Evolutionary conservation across 2,329 filamentous ascomycete species (phyloP).

Genomic region (Dryadomyces quercivorus): DNA sequence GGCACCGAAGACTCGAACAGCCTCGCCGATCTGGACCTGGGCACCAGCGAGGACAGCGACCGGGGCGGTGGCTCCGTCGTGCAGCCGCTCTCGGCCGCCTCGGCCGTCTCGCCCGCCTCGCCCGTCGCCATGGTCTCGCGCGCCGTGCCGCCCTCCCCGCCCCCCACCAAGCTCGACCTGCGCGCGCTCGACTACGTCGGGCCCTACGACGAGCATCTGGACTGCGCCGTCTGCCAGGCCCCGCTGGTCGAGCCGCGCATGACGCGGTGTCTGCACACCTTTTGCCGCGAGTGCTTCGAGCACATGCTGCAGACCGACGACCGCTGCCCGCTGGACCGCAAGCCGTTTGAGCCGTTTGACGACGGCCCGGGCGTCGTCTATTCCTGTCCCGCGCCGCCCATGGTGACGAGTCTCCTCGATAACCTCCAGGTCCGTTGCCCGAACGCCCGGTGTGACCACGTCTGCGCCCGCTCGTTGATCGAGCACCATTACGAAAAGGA

Average conservation of each 20-base stretch:
- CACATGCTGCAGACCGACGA: conserved; percentile 28
- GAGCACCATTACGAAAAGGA: conserved; percentile 43
- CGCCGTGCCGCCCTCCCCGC: too few relatives aligned
- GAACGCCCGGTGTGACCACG: conserved; percentile 39
- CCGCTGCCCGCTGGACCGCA: conserved; percentile 48
- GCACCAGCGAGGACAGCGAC: too few relatives aligned
- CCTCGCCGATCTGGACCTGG: too few relatives aligned
- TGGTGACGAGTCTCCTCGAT: conserved; percentile 50
- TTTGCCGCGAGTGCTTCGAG: conserved; percentile 45
- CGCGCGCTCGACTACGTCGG: conserved; percentile 20
- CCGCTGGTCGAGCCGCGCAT: conserved; percentile 49
- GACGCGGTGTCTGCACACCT: conserved; percentile 51
- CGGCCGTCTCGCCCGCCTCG: too few relatives aligned
- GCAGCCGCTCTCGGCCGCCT: too few relatives aligned
- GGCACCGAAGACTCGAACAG: too few relatives aligned
- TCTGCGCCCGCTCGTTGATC: conserved; percentile 40
- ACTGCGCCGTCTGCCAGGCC: conserved; percentile 38
- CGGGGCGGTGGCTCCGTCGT: too few relatives aligned
- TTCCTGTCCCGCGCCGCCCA: conserved; percentile 21
- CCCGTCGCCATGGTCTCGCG: too few relatives aligned
- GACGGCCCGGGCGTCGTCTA: conserved; percentile 12
- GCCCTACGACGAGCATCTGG: conserved; percentile 21
- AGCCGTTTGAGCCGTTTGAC: conserved; percentile 22
- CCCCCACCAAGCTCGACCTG: conserved; percentile 20
- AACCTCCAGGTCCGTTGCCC: conserved; percentile 47